Evolutionary conservation across 768 basidiomycete genomes (phyloP), one percentile per base, ranked within the genome.

Genomic region (Xanthoconium purpureum): DNA sequence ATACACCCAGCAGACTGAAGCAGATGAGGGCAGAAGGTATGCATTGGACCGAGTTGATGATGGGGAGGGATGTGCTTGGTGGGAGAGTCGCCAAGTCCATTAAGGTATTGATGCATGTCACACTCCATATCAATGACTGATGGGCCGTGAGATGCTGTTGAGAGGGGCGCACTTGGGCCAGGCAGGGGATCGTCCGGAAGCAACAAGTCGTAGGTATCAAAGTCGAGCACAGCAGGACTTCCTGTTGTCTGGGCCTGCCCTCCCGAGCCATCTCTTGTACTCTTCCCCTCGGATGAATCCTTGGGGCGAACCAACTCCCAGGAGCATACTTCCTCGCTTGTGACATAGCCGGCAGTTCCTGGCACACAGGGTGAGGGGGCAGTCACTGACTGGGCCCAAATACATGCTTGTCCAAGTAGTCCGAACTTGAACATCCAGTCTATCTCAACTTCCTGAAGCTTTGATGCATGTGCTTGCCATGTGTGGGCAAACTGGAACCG

Each of bases 91-190:
- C 54, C 37, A 13, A 71, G 35, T 28, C 64, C 71, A 38, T 70
- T 66, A 18, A 71, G 59, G 38, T 64, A 71, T 43, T 55, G 60
- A 30, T 69, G 46, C 63, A 71, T 70, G 32, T 70, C 69, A 11
- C 48, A 51, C 24, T 58, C 64, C 30, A 39, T n/a, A 28, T 64
- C 67, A 6, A 57, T 49, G n/a, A 18, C 47, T 30, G 55, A 17
- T 10, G 18, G 3, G 7, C 38, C 47, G 17, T 47, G 60, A 17
- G 54, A 29, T 0, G 17, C 30, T 3, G 42, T 20, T n/a, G 56
- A 39, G 10, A 10, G 36, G 1, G 32, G 36, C 1, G 17, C 13
- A 17, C 24, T 47, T 29, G n/a, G n/a, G n/a, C n/a, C n/a, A n/a
- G n/a, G n/a, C n/a, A n/a, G n/a, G n/a, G 56, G 1, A 28, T 46